These are phyloP conservation scores for Colletotrichum chlorophyti DNA, from an alignment of 2,329 filamentous ascomycete species.

Conservation along the genomic window DNA sequence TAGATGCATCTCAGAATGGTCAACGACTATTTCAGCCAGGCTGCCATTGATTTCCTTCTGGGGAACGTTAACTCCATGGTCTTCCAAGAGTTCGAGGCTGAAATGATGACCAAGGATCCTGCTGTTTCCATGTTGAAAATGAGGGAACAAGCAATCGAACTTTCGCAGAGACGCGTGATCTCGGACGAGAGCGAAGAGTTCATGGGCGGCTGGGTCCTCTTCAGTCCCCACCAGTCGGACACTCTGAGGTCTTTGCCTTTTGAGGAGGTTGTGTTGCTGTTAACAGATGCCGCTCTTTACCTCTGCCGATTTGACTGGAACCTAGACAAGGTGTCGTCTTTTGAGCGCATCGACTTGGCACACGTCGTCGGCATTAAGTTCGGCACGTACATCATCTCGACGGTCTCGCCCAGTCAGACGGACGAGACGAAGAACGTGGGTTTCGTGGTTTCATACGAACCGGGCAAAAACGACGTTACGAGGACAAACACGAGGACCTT, in stretches of 20 bases:
- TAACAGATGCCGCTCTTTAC: conserved; percentile 87
- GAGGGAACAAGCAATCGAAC: conserved; percentile 88
- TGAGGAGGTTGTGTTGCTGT: conserved; percentile 85
- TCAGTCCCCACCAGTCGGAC: conserved; percentile 76
- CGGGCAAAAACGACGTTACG: conserved; percentile 73
- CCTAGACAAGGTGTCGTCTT: conserved; percentile 90
- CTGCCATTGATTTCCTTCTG: conserved; percentile 91
- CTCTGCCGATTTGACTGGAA: conserved; percentile 94
- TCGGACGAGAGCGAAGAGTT: conserved; percentile 85
- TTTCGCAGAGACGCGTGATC: conserved; percentile 85
- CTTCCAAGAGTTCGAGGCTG: conserved; percentile 92
- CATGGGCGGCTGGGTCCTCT: conserved; percentile 86
- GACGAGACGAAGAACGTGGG: conserved; percentile 85
- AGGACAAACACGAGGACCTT: conserved; percentile 88
- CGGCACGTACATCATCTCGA: conserved; percentile 91
- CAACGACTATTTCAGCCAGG: conserved; percentile 96
- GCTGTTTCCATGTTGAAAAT: conserved; percentile 86
- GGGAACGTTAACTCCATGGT: conserved; percentile 85
- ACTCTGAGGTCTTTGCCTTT: conserved; percentile 73
- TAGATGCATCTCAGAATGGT: conserved; percentile 75
- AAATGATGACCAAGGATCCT: conserved; percentile 92
- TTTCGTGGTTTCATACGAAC: conserved; percentile 78
- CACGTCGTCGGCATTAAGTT: conserved; percentile 76
- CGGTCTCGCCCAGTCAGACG: conserved; percentile 77
- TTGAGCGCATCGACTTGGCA: conserved; percentile 82